Base-by-base conservation (phyloP, 176 grass and related monocot genomes). In the Lolium rigidum region DNA sequence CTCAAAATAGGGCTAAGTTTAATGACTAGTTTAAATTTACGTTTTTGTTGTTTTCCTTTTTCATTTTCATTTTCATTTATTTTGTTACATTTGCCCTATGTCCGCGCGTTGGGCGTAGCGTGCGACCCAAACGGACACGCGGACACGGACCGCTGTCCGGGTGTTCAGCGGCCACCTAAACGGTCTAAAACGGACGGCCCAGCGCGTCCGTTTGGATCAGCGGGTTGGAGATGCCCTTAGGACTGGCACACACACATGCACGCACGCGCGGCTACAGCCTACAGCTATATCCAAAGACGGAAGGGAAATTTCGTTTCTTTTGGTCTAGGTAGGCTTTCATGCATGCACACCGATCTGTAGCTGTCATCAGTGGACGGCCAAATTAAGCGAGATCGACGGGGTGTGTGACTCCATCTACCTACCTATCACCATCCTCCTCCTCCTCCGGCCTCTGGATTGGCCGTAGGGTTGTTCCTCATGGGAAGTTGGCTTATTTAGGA, bases 401-500 rank as follows among this genome's bases (percentile, higher is more conserved):
- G 1, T 52, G 26, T 28, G 74, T 25, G 74, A 11, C 74, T 76
- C 49, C 72, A 16, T 52, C 47, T 17, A 76, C 48, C 73, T 55
- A 76, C 49, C 48, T 49, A 12, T 76, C 73, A 49, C 73, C 3
- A 5, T 76, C 31, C 73, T 52, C 22, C 39, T 25, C 11, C 1
- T 9, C 13, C 13, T 3, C n/a, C 49, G 72, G 72, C 74, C 74
- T 37, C 74, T 76, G 49, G 74, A 76, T 56, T 81, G 82, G 76
- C 60, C 76, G 25, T 54, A 78, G 73, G 86, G 49, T 48, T 74
- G 6, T 16, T 86, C 70, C 82, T 91, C 86, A 79, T 75, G 77
- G 57, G 84, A 80, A 79, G 74, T 80, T 93, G 93, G 88, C 84
- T 90, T 78, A 79, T 93, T 93, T 86, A 89, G 84, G 89, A 91